These are phyloP conservation scores for Hypericum androsaemum DNA, from an alignment of 345 rosid genomes.

Conservation along the genomic window DNA sequence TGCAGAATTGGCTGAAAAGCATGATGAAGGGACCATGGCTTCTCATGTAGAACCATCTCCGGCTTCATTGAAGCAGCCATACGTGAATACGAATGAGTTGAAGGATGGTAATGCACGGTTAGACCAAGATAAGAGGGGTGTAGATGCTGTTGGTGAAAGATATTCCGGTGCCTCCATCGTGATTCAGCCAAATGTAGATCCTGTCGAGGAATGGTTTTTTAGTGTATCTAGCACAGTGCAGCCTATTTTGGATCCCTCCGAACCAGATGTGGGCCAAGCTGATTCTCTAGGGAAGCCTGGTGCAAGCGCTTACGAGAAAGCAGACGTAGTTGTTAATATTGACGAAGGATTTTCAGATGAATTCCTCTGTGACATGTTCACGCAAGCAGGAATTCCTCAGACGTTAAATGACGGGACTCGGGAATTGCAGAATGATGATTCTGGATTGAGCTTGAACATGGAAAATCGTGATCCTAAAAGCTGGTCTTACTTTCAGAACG, in stretches of 20 bases:
- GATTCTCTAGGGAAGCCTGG: slow-evolving; percentile 12
- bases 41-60: background rate
- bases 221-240: too few species aligned
- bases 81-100: too few species aligned
- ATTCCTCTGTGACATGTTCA: slow-evolving; percentile 20
- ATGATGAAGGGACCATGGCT: slow-evolving; percentile 8
- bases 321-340: slow-evolving; percentile 20
- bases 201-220: too few species aligned
- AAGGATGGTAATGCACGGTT: background rate
- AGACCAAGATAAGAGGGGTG: too few species aligned
- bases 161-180: slow-evolving; percentile 17
- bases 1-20: slow-evolving; percentile 14
- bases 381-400: slow-evolving; percentile 26
- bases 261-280: background rate
- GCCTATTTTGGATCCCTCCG: too few species aligned
- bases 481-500: slow-evolving; percentile 21
- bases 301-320: slow-evolving; percentile 2
- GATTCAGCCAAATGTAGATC: slow-evolving; percentile 21
- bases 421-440: slow-evolving; percentile 12
- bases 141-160: too few species aligned
- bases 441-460: slow-evolving; percentile 19
- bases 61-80: too few species aligned
- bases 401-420: slow-evolving; percentile 24
- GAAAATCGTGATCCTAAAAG: slow-evolving; percentile 24
- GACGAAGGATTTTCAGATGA: slow-evolving; percentile 19